phyloP scores from a whole-genome alignment of 345 rosid genomes.

The Eucalyptus pumila region DNA sequence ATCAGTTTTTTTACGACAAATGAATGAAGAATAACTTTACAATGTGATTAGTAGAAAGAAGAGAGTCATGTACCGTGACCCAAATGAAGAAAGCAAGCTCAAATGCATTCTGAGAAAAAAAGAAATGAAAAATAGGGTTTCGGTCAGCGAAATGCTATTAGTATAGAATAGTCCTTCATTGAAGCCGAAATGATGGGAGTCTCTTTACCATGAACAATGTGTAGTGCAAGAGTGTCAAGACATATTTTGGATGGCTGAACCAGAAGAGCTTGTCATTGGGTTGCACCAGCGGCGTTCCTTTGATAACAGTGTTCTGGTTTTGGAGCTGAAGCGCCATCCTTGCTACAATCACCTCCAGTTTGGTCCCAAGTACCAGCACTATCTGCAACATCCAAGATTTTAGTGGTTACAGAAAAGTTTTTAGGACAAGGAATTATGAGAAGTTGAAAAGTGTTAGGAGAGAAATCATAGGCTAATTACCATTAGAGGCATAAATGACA shows the following conservation, averaged over 20 bases:
- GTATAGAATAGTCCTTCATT: background rate
- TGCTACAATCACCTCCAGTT: constrained; percentile 49
- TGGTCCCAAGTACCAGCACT: constrained; percentile 31
- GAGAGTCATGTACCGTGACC: constrained; percentile 41
- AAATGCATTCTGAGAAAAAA: constrained; percentile 54
- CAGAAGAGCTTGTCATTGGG: constrained; percentile 50
- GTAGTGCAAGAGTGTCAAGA: constrained; percentile 38
- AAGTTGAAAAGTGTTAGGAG: background rate
- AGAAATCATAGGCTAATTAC: constrained; percentile 12
- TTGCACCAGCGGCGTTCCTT: constrained; percentile 36
- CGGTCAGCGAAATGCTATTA: background rate
- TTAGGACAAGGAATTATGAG: background rate
- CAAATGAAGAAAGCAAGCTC: constrained; percentile 59
- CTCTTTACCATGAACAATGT: constrained; percentile 28
- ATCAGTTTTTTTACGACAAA: background rate
- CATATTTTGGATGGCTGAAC: constrained; percentile 38
- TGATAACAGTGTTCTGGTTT: constrained; percentile 22
- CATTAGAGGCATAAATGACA: constrained; percentile 61
- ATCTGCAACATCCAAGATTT: constrained; percentile 8
- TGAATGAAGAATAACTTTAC: background rate
- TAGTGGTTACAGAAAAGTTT: background rate
- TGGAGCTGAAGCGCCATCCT: constrained; percentile 33
- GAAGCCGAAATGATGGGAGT: background rate
- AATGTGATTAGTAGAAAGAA: background rate
- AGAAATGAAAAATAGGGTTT: background rate